Base-by-base conservation (phyloP, 1,284 basidiomycete species). In the Xerocomus amazonicus region DNA sequence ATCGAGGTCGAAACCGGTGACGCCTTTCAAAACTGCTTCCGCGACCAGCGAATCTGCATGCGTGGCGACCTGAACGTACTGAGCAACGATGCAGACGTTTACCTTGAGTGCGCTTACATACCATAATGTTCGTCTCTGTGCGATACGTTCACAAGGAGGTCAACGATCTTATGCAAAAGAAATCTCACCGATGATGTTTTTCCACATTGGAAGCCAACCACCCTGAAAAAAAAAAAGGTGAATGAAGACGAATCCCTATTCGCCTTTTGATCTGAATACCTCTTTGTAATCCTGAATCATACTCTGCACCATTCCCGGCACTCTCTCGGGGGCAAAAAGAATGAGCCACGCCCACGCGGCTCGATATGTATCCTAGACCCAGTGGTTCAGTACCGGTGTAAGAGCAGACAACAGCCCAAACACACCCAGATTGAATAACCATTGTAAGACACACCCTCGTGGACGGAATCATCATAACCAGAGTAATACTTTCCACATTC, bases 181-280 rank as follows among this genome's bases (percentile, higher is more conserved):
- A 19, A 10, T 53, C 71, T 53, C 43, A 84, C 82, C 89, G 52
- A 88, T 81, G 14, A 92, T 79, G 56, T 92, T 92, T 70, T 91
- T 91, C 90, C 90, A 92, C 89, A 92, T 92, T 0, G 90, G 90
- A 40, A 92, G 69, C 85, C 88, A 90, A 4, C 90, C 90, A 26
- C 87, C 81, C 79, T 90, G 56, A 9, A 9, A 46, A 41, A 14
- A 41, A 14, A 23, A 23, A 44, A 49, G 6, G 10, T 23, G 9
- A 19, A 46, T 51, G 10, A 57, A 40, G 26, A 28, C 40, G 12
- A 3, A 10, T 45, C 43, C 14, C 9, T 2, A 4, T 14, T 9
- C 2, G n/a, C n/a, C n/a, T 4, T 17, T 17, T 12, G n/a, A 9
- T n/a, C 34, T 33, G 23, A 4, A 43, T 52, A 81, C 83, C 71